Evolutionary conservation across 768 basidiomycete genomes (phyloP), one percentile per base, ranked within the genome.

Genomic region (Tylopilus rubrobrunneus): DNA sequence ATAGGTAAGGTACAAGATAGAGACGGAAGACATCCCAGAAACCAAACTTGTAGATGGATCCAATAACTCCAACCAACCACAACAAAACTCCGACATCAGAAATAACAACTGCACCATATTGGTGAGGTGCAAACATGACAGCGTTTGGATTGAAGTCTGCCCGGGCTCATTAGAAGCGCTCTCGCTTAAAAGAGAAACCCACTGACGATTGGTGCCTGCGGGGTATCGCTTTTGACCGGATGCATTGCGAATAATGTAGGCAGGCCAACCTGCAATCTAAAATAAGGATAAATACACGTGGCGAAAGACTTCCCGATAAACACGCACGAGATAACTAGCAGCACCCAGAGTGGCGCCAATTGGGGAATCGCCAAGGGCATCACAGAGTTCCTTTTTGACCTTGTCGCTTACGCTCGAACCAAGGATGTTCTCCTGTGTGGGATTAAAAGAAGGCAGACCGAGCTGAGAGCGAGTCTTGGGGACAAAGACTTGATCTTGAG

Each of bases 401-500:
- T 87, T 82, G 43, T 82, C 77, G 12, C 81, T 69, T 7, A 92
- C 81, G 51, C 79, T 82, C 12, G 83, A 77, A 36, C 89, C 91
- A 45, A 77, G 68, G 34, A 79, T 64, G 58, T 86, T 83, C 67
- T 89, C 89, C 43, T 81, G 71, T n/a, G 80, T 74, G 11, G 84
- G 79, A 63, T 94, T 77, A 60, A 92, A 77, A 41, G 79, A 68
- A 33, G 85, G 84, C 85, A 75, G 40, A 27, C 84, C 82, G 21
- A 81, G 71, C 36, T 89, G 75, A 12, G 86, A 84, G 44, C 93
- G 87, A n/a, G 96, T 95, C 61, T 80, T 73, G 46, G 96, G 96
- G 4, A 98, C 93, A 62, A 92, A 97, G 55, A 98, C 96, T 67
- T 98, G 94, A 62, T 98, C 96, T 60, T 94, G 85, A 29, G 88